phyloP scores from a whole-genome alignment of 1,284 basidiomycete genomes.

The Retiboletus flavoniger region DNA sequence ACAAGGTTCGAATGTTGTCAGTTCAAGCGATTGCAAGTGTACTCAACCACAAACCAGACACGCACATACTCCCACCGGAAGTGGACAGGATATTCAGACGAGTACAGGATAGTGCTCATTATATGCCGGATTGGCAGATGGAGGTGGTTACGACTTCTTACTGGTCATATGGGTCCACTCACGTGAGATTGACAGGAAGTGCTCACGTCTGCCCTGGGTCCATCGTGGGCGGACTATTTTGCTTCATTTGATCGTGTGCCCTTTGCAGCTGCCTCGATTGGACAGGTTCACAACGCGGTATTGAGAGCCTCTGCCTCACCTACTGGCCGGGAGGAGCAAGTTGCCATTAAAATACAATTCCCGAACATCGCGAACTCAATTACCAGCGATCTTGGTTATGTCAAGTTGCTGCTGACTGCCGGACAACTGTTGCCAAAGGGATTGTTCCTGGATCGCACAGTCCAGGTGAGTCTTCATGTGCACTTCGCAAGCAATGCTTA shows the following conservation, averaged over 20 bases:
- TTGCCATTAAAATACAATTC: conserved; percentile 97
- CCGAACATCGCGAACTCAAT: conserved; percentile 90
- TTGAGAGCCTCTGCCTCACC: conserved; percentile 52
- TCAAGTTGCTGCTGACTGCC: conserved; percentile 81
- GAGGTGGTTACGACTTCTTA: conserved; percentile 52
- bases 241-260: conserved; percentile 80
- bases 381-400: conserved; percentile 82
- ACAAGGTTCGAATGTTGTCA: conserved; percentile 60
- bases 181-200: conserved; percentile 60
- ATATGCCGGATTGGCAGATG: conserved; percentile 99
- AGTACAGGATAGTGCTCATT: conserved; percentile 95
- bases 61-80: conserved; percentile 84
- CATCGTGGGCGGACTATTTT: conserved; percentile 76
- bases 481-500: not conserved
- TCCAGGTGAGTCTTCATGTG: conserved; percentile 49
- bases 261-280: conserved; percentile 96
- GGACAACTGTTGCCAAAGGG: conserved; percentile 83
- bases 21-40: not conserved
- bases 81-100: conserved; percentile 86
- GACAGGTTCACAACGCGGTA: conserved; percentile 87
- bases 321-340: conserved; percentile 53
- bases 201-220: conserved; percentile 71
- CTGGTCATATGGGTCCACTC: conserved; percentile 6
- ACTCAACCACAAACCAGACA: conserved; percentile 51
- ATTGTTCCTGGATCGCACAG: conserved; percentile 85